Conservation (phyloP, 768 basidiomycete species). For the Lactarius sp. region DNA sequence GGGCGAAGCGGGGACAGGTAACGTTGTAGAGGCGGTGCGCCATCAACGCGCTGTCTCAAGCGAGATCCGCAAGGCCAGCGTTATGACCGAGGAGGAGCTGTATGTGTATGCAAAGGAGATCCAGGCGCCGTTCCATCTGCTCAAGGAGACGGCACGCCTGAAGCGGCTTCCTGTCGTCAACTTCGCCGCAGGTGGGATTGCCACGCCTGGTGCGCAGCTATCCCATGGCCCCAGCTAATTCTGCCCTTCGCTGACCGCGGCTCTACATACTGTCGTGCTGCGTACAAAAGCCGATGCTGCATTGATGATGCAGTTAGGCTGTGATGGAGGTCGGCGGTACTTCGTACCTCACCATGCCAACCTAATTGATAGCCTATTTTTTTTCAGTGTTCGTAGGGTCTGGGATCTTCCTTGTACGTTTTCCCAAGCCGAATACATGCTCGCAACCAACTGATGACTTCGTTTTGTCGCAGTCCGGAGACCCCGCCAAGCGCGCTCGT, state of each 20-base stretch:
- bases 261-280: conserved; percentile 22
- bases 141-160: conserved; percentile 92
- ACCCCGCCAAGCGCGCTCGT: conserved; percentile 89
- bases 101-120: conserved; percentile 91
- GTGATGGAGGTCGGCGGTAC: conserved; percentile 75
- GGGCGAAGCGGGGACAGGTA: conserved; percentile 86
- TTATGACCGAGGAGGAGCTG: conserved; percentile 93
- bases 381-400: conserved; percentile 90
- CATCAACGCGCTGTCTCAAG: conserved; percentile 80
- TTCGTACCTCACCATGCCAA: conserved; percentile 3
- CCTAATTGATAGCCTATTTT: background rate
- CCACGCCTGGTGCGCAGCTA: conserved; percentile 67
- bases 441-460: conserved; percentile 3
- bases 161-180: conserved; percentile 94
- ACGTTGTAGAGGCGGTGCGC: conserved; percentile 90
- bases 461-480: conserved; percentile 57
- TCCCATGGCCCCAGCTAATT: conserved; percentile 12
- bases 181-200: conserved; percentile 93
- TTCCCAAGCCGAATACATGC: background rate
- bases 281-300: conserved; percentile 75
- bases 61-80: conserved; percentile 79
- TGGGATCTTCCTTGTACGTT: conserved; percentile 86
- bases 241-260: background rate
- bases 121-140: conserved; percentile 87
- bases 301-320: conserved; percentile 97